Evolutionary conservation across 129 eudicot genomes (phyloP), one percentile per base, ranked within the genome.

Genomic region (Centella asiatica): DNA sequence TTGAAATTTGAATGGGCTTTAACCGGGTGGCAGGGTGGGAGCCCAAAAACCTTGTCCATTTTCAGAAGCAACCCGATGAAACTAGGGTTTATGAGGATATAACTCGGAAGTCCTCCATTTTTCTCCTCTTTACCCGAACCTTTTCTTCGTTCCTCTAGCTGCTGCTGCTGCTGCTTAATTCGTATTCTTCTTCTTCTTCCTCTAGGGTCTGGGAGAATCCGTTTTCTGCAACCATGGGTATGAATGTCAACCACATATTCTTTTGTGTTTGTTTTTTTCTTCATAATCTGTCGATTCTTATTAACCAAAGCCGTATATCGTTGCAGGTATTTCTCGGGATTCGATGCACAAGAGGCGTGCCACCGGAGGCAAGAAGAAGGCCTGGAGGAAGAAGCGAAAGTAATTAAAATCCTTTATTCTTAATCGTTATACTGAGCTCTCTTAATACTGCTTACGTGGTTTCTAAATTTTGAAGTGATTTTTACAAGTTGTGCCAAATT

Each of bases 331-430:
- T 49, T 83, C 93, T 59, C 93, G 95, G 18, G 95, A 83, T 74
- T 83, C 88, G 0, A 83, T 83, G 95, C 95, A 87, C 81, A 84
- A 87, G 74, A 78, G 92, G 71, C 95, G 92, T 68, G 95, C 92
- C 3, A 87, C 95, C 54, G 95, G 95, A 66, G 95, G 95, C 12
- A 87, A 87, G 78, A 83, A 87, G 92, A 87, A 87, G 81, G 88
- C 92, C 0, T 83, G 95, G 95, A 87, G 95, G 74, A 87, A 87
- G 93, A 87, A 87, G 93, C 75, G 93, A 78, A 87, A 87, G 95
- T 87, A 81, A 17, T 46, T 2, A 17, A 68, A 10, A 58, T 54
- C 45, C 24, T n/a, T 7, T 19, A 51, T 24, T 23, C n/a, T 4
- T 17, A 1, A 13, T 52, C 7, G 6, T 45, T 2, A 15, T 17